Evolutionary conservation across 306 rosid genomes (phyloP).

Genomic region (Morella rubra): DNA sequence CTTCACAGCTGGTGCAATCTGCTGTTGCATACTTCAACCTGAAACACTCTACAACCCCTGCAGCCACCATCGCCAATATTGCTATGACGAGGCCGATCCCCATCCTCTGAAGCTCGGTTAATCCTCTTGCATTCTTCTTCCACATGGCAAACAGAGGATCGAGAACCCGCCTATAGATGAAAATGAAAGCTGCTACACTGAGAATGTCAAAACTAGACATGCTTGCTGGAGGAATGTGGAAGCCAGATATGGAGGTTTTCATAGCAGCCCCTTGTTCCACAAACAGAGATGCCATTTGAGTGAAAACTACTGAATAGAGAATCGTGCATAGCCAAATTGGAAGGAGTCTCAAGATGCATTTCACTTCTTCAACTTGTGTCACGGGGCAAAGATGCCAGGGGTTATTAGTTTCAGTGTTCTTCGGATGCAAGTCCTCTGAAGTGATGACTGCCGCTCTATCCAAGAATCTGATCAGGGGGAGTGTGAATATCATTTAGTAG

Average conservation of each 20-base stretch:
- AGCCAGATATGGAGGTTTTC: slow-evolving; percentile 54
- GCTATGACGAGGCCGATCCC: slow-evolving; percentile 76
- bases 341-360: slow-evolving; percentile 68
- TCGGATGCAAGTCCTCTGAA: slow-evolving; percentile 30
- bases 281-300: slow-evolving; percentile 88
- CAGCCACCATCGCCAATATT: slow-evolving; percentile 60
- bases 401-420: slow-evolving; percentile 30
- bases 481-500: neutral
- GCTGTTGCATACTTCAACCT: slow-evolving; percentile 41
- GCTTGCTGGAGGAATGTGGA: slow-evolving; percentile 81
- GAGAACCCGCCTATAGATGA: slow-evolving; percentile 53
- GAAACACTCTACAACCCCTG: slow-evolving; percentile 61
- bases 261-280: slow-evolving; percentile 84
- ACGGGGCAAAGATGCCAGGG: slow-evolving; percentile 67
- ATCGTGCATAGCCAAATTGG: slow-evolving; percentile 88
- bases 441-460: slow-evolving; percentile 70
- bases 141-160: slow-evolving; percentile 39
- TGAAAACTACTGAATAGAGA: slow-evolving; percentile 70
- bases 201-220: slow-evolving; percentile 84
- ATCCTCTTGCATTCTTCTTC: slow-evolving; percentile 37
- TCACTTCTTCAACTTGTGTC: slow-evolving; percentile 82
- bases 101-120: slow-evolving; percentile 75
- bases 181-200: slow-evolving; percentile 66
- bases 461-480: slow-evolving; percentile 48
- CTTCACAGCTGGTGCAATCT: slow-evolving; percentile 37